Conservation (phyloP, 176 grass and related monocot genomes). For the Raddia distichophylla region DNA sequence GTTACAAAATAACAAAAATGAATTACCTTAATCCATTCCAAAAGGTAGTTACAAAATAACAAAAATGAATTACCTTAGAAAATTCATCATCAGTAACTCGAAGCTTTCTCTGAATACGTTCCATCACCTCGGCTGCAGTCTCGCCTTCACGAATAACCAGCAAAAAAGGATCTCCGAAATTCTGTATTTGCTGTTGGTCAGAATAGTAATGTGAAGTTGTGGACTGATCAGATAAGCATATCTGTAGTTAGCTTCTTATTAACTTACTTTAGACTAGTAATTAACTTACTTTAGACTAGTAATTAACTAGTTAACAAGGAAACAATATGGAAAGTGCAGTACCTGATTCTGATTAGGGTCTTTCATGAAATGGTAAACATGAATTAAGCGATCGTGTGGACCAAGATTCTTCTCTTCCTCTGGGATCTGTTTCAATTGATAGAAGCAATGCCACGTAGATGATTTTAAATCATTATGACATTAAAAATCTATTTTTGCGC, state of each 20-base stretch:
- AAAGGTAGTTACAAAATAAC: constrained; percentile 6
- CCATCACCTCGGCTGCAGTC: constrained; percentile 63
- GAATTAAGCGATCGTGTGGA: constrained; percentile 76
- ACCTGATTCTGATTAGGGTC: constrained; percentile 84
- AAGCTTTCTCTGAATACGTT: constrained; percentile 70
- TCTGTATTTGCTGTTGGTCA: constrained; percentile 63
- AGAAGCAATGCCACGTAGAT: constrained; percentile 16
- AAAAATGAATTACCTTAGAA: constrained; percentile 61
- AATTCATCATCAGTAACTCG: constrained; percentile 69
- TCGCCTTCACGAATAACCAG: constrained; percentile 76
- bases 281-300: constrained; percentile 8
- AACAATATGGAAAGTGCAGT: constrained; percentile 26
- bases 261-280: constrained; percentile 4
- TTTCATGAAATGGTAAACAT: constrained; percentile 92
- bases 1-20: constrained; percentile 14
- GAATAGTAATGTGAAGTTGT: constrained; percentile 36
- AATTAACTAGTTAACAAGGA: constrained; percentile 22
- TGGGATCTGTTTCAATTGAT: constrained; percentile 63
- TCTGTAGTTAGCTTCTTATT: not conserved
- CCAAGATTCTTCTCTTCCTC: constrained; percentile 82
- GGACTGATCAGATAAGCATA: constrained; percentile 12
- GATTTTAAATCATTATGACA: constrained; percentile 4
- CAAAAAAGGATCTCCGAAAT: constrained; percentile 86
- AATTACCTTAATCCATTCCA: constrained; percentile 62
- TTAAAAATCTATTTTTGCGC: not conserved